Base-by-base conservation (phyloP, 768 basidiomycete genomes). In the Termitomyces sp. region DNA sequence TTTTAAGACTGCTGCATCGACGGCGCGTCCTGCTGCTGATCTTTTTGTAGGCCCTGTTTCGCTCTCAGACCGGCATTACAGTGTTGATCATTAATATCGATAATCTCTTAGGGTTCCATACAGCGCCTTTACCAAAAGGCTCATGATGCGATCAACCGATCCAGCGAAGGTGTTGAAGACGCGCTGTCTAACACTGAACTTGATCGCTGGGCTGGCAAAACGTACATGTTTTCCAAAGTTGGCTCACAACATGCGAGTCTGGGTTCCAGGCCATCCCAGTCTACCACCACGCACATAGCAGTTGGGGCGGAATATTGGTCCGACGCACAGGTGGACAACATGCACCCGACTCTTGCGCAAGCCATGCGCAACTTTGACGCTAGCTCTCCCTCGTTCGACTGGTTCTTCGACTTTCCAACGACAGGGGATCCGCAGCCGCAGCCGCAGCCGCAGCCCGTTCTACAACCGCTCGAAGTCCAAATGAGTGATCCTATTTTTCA, bases 141-240 rank as follows among this genome's bases (percentile, higher is more conserved):
- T 0, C 79, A 79, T 61, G 79, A 79, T 42, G 74, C 71, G 4
- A 64, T 76, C 15, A 71, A 79, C 53, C 68, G 63, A 55, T 68
- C 68, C 22, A 67, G 68, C 35, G 66, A 68, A 61, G 54, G 65
- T 4, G 62, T 63, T 33, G 62, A 56, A 8, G 66, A 81, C 55
- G 74, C 76, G 4, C 68, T 75, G 22, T 75, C 75, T 0, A 83
- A 76, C 33, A 74, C 74, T 1, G 85, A 87, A 57, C 79, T 87
- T 28, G 82, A 86, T 64, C 78, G 84, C 32, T 70, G 86, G 45
- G 81, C 80, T 24, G 86, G 86, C 3, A 81, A 78, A 65, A 87
- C 86, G 0, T 73, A 75, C 63, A 67, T 82, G 4, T 73, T 82
- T 40, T 69, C 78, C 9, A 61, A 65, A 15, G 45, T 64, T 0